These are phyloP conservation scores for Klebsormidium nitens DNA, from an alignment of 139 green algal species.

Conservation along the genomic window DNA sequence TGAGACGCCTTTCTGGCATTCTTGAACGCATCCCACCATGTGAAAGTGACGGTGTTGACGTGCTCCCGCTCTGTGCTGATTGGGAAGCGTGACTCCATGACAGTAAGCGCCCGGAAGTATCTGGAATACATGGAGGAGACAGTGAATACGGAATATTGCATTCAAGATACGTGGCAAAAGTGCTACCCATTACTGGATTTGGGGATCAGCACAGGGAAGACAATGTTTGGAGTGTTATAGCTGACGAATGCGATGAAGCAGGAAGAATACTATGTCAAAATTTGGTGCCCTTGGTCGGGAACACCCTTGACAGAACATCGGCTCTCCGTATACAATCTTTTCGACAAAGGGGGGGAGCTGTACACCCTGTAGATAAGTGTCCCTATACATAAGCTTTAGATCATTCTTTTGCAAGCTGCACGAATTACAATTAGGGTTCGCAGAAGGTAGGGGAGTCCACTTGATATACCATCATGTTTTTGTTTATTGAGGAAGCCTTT, in stretches of 20 bases:
- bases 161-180: not conserved
- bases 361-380: too few relatives aligned
- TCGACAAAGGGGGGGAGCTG: too few relatives aligned
- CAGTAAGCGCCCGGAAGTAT: conserved; percentile 71
- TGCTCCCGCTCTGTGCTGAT: conserved; percentile 66
- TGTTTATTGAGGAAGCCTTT: too few relatives aligned
- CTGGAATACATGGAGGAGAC: not conserved
- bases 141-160: not conserved
- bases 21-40: conserved; percentile 78
- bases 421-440: too few relatives aligned
- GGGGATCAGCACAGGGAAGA: not conserved
- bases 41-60: conserved; percentile 50
- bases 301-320: not conserved
- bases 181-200: not conserved
- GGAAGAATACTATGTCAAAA: not conserved
- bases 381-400: too few relatives aligned
- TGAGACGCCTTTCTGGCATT: conserved; percentile 17
- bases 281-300: not conserved
- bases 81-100: conserved; percentile 87
- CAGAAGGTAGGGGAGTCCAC: too few relatives aligned
- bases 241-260: not conserved
- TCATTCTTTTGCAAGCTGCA: too few relatives aligned
- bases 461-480: too few relatives aligned
- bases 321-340: too few relatives aligned
- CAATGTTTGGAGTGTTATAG: too few relatives aligned